A percentile compares a stretch with the other conserved stretches of the same genome.
Evolutionary conservation across 2,329 filamentous ascomycete genomes (phyloP).

Genomic region (Botrytis cinerea): DNA sequence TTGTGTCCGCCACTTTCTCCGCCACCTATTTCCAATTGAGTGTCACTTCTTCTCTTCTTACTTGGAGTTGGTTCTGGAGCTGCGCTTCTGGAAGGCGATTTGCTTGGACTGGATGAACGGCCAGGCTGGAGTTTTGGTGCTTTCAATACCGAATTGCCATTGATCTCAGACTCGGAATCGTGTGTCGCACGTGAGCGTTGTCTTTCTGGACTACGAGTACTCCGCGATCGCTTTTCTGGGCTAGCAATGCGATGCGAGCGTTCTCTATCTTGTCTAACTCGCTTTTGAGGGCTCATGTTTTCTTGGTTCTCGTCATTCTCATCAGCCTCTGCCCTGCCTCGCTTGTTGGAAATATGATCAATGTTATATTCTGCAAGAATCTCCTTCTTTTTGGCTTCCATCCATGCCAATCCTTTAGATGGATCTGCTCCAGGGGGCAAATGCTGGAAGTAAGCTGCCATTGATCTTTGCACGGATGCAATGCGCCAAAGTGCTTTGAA

Average conservation of each 20-base stretch:
- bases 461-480: slow-evolving; percentile 36
- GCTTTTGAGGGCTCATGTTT: slow-evolving; percentile 36
- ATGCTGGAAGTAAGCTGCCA: slow-evolving; percentile 33
- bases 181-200: slow-evolving; percentile 13
- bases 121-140: slow-evolving; percentile 16
- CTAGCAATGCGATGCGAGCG: slow-evolving; percentile 10
- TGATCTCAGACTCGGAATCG: slow-evolving; percentile 15
- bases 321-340: slow-evolving; percentile 14
- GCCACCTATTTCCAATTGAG: slow-evolving; percentile 28
- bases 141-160: slow-evolving; percentile 21
- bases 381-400: slow-evolving; percentile 17
- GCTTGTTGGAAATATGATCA: slow-evolving; percentile 11
- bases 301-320: slow-evolving; percentile 30
- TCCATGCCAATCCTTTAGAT: slow-evolving; percentile 17
- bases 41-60: slow-evolving; percentile 39
- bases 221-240: slow-evolving; percentile 13
- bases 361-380: slow-evolving; percentile 18
- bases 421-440: slow-evolving; percentile 21
- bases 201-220: slow-evolving; percentile 21
- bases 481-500: slow-evolving; percentile 39
- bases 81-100: slow-evolving; percentile 20
- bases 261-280: slow-evolving; percentile 25
- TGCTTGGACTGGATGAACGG: slow-evolving; percentile 14
- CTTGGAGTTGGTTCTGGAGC: slow-evolving; percentile 26
- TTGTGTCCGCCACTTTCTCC: neutral